phyloP scores from a whole-genome alignment of 2,329 filamentous ascomycete species.

The Cryphonectria naterciae region DNA sequence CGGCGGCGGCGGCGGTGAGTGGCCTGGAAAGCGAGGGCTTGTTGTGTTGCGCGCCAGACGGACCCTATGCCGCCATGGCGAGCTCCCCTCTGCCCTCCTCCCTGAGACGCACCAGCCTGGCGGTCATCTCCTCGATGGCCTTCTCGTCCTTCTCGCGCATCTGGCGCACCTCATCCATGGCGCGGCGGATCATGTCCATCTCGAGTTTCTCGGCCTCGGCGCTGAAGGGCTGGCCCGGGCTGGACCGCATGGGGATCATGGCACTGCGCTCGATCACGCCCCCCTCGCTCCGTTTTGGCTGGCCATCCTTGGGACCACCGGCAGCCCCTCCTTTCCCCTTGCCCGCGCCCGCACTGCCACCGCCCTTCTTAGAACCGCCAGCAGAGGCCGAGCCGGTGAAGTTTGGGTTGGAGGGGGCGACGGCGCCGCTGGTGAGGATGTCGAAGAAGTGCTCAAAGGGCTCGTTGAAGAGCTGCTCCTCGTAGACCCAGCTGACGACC shows the following conservation, averaged over 20 bases:
- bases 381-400: slow-evolving; percentile 18
- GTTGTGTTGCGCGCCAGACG: neutral
- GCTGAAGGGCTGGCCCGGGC: slow-evolving; percentile 73
- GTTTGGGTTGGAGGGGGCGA: slow-evolving; percentile 41
- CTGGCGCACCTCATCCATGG: slow-evolving; percentile 65
- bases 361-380: slow-evolving; percentile 51
- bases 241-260: slow-evolving; percentile 71
- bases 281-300: slow-evolving; percentile 46
- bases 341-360: slow-evolving; percentile 53
- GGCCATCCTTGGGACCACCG: slow-evolving; percentile 38
- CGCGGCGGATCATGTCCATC: slow-evolving; percentile 64
- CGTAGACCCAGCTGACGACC: slow-evolving; percentile 81
- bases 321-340: slow-evolving; percentile 56
- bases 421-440: slow-evolving; percentile 75
- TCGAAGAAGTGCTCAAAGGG: slow-evolving; percentile 93
- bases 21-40: neutral
- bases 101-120: slow-evolving; percentile 63
- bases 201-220: slow-evolving; percentile 69
- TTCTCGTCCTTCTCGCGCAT: slow-evolving; percentile 63
- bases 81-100: slow-evolving; percentile 47
- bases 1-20: no score
- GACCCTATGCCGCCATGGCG: slow-evolving; percentile 7
- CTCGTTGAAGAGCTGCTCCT: slow-evolving; percentile 97
- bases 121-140: slow-evolving; percentile 68
- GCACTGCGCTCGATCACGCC: slow-evolving; percentile 70